phyloP scores from a whole-genome alignment of 2,329 filamentous ascomycete species.

The Emmonsiellopsis sp. region DNA sequence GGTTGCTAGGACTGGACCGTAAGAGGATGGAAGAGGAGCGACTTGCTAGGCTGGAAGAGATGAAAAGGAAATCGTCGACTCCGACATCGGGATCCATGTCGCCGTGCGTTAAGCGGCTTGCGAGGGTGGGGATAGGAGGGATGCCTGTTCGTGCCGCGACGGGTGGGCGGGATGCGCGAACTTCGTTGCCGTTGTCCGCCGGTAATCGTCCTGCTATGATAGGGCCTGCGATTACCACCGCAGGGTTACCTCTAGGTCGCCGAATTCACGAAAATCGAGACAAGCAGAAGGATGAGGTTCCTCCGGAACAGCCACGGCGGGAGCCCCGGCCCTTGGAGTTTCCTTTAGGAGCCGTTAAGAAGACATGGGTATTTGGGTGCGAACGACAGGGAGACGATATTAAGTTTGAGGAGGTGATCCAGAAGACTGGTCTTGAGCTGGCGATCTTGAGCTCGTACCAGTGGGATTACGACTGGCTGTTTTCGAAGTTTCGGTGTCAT shows the following conservation, averaged over 20 bases:
- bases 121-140: neutral
- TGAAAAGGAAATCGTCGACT: slow-evolving; percentile 49
- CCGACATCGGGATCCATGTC: slow-evolving; percentile 23
- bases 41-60: slow-evolving; percentile 52
- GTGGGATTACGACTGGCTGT: slow-evolving; percentile 73
- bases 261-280: neutral
- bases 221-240: too few relatives aligned
- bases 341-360: slow-evolving; percentile 61
- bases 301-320: neutral
- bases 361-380: slow-evolving; percentile 64
- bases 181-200: too few relatives aligned
- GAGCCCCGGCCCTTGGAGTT: slow-evolving; percentile 32
- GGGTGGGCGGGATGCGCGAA: neutral
- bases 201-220: too few relatives aligned
- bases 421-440: slow-evolving; percentile 60
- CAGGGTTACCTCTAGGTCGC: too few relatives aligned
- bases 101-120: slow-evolving; percentile 10
- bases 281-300: neutral
- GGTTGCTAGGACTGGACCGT: slow-evolving; percentile 56
- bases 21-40: slow-evolving; percentile 81
- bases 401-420: slow-evolving; percentile 77
- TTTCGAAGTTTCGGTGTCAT: slow-evolving; percentile 57
- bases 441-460: slow-evolving; percentile 81
- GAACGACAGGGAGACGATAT: slow-evolving; percentile 60
- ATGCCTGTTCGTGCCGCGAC: neutral